Evolutionary conservation across 2,329 filamentous ascomycete species (phyloP).

Genomic region (Macrophomina tecta): DNA sequence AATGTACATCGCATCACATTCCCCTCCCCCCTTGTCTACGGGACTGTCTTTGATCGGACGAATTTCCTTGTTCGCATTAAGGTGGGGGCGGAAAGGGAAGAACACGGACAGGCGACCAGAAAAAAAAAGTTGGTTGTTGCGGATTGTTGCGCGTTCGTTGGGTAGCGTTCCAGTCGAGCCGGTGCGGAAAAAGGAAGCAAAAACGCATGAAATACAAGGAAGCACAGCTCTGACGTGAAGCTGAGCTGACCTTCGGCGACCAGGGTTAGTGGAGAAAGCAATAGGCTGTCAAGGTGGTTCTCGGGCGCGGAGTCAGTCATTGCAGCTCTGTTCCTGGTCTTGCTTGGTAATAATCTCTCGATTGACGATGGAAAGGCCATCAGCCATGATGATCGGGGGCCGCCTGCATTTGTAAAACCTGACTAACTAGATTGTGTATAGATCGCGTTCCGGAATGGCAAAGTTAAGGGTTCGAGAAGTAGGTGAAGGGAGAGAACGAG

Average conservation of each 20-base stretch:
- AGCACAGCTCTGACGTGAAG: too few species aligned
- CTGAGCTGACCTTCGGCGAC: too few species aligned
- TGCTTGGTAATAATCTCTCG: too few species aligned
- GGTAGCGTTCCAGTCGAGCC: neutral
- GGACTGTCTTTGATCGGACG: neutral
- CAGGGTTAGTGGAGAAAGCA: too few species aligned
- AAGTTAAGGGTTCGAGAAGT: neutral
- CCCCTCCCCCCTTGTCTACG: too few species aligned
- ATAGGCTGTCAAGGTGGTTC: too few species aligned
- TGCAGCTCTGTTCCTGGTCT: too few species aligned
- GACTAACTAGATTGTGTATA: neutral
- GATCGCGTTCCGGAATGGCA: neutral
- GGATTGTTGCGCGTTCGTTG: too few species aligned
- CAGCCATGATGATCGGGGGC: neutral
- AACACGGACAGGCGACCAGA: neutral
- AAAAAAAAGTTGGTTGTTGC: neutral
- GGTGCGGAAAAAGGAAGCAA: constrained; percentile 6
- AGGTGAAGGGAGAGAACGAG: constrained; percentile 2
- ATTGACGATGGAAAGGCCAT: too few species aligned
- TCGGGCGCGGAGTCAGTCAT: too few species aligned
- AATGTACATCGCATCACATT: neutral
- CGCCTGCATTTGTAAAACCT: neutral
- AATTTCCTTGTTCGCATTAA: neutral
- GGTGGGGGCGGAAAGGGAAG: neutral
- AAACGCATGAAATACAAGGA: too few species aligned